These are phyloP conservation scores for Pyronema domesticum DNA, from an alignment of 495 filamentous ascomycete genomes.

Conservation along the genomic window DNA sequence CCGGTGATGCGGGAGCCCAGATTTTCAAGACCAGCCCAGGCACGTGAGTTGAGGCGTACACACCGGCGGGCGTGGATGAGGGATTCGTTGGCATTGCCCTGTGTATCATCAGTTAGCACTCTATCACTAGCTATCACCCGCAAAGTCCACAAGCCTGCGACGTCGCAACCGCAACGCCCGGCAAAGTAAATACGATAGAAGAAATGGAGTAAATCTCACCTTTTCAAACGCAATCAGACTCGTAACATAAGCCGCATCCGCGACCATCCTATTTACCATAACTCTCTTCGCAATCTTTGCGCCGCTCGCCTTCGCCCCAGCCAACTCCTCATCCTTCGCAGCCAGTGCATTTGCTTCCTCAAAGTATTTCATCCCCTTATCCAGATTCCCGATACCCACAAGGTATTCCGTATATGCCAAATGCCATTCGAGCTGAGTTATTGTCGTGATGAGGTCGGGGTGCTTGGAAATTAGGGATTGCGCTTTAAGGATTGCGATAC, in stretches of 20 bases:
- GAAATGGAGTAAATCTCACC: conserved; percentile 4
- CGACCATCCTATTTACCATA: conserved; percentile 24
- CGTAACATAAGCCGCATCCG: conserved; percentile 33
- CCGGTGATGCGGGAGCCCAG: conserved; percentile 6
- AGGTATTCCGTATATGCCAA: conserved; percentile 59
- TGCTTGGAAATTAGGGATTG: conserved; percentile 31
- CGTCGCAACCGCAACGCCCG: no score
- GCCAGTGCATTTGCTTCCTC: conserved; percentile 8
- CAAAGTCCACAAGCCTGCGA: no score
- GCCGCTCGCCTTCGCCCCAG: conserved; percentile 16
- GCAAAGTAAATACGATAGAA: neutral
- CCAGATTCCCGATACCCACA: conserved; percentile 44
- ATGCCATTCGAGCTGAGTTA: conserved; percentile 39
- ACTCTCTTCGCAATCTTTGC: conserved; percentile 13
- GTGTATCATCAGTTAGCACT: conserved; percentile 1
- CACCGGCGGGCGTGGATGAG: conserved; percentile 22
- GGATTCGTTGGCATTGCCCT: conserved; percentile 22
- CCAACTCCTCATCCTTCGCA: conserved; percentile 21
- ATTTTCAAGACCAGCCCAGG: conserved; percentile 27
- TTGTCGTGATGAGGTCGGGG: conserved; percentile 19
- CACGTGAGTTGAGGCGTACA: conserved; percentile 18
- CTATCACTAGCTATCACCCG: conserved; percentile 1
- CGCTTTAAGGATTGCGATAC: conserved; percentile 42
- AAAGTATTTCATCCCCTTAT: conserved; percentile 34
- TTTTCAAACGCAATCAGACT: conserved; percentile 23